Conservation (phyloP, 2,329 filamentous ascomycete genomes). For the Phoma sp. region DNA sequence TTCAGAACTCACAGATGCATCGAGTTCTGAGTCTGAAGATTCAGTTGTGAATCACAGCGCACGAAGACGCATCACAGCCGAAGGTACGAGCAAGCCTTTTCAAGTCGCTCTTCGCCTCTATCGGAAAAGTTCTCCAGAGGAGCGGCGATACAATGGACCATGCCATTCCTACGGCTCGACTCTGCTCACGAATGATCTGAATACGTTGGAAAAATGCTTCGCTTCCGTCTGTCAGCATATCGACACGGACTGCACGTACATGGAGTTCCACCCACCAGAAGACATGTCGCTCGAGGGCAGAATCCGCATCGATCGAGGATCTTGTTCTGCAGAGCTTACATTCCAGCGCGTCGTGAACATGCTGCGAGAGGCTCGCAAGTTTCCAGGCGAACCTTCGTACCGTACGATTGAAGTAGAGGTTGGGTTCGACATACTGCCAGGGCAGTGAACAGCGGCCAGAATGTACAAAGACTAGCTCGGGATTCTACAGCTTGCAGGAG, state of each 20-base stretch:
- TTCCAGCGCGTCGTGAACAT: slow-evolving; percentile 14
- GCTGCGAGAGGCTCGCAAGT: slow-evolving; percentile 12
- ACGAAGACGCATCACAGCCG: neutral
- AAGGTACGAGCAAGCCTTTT: neutral
- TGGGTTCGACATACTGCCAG: neutral
- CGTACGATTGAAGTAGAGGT: slow-evolving; percentile 19
- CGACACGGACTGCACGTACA: slow-evolving; percentile 11
- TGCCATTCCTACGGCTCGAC: neutral
- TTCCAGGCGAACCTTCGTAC: slow-evolving; percentile 10
- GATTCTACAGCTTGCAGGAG: no score
- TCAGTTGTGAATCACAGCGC: neutral
- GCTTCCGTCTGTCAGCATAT: slow-evolving; percentile 8
- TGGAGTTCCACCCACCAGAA: slow-evolving; percentile 22
- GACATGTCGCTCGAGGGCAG: slow-evolving; percentile 18
- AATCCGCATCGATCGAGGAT: slow-evolving; percentile 11
- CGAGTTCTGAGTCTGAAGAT: neutral
- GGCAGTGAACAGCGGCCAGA: neutral
- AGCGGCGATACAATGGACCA: neutral
- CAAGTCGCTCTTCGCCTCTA: slow-evolving; percentile 16
- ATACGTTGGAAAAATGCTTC: slow-evolving; percentile 17
- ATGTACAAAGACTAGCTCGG: no score
- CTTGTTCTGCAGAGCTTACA: neutral
- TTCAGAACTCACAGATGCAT: neutral
- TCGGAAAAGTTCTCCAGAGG: neutral
- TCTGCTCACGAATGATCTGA: slow-evolving; percentile 1